These are phyloP conservation scores for Citrus australasica DNA, from an alignment of 345 rosid genomes.

Conservation along the genomic window DNA sequence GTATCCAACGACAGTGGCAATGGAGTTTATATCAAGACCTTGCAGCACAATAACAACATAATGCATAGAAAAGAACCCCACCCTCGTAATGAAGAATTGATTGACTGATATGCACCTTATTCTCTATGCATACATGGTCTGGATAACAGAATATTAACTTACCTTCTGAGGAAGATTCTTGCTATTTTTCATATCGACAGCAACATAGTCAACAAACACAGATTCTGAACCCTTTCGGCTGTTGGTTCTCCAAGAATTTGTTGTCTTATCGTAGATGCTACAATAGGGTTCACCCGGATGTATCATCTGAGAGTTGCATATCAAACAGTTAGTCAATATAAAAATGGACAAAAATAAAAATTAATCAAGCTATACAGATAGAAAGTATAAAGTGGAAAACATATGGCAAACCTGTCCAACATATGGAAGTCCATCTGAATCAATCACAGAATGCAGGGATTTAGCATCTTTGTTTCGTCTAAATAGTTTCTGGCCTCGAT, in stretches of 20 bases:
- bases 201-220: slow-evolving; percentile 71
- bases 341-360: not conserved
- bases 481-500: slow-evolving; percentile 41
- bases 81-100: not conserved
- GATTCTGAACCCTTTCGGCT: slow-evolving; percentile 71
- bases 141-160: not conserved
- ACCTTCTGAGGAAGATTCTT: slow-evolving; percentile 74
- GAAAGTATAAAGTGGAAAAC: not conserved
- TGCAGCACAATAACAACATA: not conserved
- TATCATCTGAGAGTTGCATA: slow-evolving; percentile 48
- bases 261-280: slow-evolving; percentile 54
- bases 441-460: slow-evolving; percentile 51
- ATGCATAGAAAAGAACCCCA: not conserved
- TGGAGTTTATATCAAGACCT: not conserved
- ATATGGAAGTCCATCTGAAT: slow-evolving; percentile 90
- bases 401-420: slow-evolving; percentile 74
- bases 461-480: slow-evolving; percentile 52
- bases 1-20: not conserved
- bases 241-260: slow-evolving; percentile 32
- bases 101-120: not conserved
- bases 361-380: not conserved
- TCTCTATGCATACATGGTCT: not conserved
- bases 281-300: slow-evolving; percentile 69
- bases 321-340: not conserved
- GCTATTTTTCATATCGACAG: slow-evolving; percentile 69